Evolutionary conservation across 768 basidiomycete species (phyloP).

Genomic region (Zangia roseola): DNA sequence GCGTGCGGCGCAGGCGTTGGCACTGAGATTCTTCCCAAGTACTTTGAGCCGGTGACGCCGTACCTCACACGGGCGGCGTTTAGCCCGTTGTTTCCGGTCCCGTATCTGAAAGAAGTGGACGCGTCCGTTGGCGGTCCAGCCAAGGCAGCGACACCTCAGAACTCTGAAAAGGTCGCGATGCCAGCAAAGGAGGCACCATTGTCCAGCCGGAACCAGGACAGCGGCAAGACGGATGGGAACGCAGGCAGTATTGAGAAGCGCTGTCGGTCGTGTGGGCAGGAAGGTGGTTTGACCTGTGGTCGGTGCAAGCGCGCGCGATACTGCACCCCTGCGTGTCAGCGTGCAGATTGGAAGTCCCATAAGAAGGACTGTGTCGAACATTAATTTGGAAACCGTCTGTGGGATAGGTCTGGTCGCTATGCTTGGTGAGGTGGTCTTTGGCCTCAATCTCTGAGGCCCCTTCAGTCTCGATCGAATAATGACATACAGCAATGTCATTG

Average conservation of each 20-base stretch:
- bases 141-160: background rate
- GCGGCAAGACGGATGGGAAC: background rate
- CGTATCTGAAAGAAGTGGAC: conserved; percentile 40
- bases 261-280: conserved; percentile 7
- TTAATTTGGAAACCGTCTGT: too few relatives aligned
- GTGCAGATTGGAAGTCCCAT: conserved; percentile 10
- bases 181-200: too few relatives aligned
- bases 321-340: conserved; percentile 45
- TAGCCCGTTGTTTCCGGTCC: conserved; percentile 50
- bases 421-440: too few relatives aligned
- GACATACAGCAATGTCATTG: too few relatives aligned
- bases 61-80: conserved; percentile 52
- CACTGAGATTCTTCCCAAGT: conserved; percentile 9
- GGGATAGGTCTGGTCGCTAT: background rate
- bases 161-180: too few relatives aligned
- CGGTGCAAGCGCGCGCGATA: conserved; percentile 40
- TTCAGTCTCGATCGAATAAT: too few relatives aligned
- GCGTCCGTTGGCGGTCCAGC: background rate
- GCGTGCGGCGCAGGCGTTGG: conserved; percentile 14
- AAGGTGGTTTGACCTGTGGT: conserved; percentile 25
- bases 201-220: background rate
- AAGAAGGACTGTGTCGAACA: conserved; percentile 4
- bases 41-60: conserved; percentile 40
- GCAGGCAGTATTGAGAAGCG: background rate
- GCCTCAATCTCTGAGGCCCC: too few relatives aligned